Conservation (phyloP, 495 filamentous ascomycete species). For the Penicillium mononematosum region DNA sequence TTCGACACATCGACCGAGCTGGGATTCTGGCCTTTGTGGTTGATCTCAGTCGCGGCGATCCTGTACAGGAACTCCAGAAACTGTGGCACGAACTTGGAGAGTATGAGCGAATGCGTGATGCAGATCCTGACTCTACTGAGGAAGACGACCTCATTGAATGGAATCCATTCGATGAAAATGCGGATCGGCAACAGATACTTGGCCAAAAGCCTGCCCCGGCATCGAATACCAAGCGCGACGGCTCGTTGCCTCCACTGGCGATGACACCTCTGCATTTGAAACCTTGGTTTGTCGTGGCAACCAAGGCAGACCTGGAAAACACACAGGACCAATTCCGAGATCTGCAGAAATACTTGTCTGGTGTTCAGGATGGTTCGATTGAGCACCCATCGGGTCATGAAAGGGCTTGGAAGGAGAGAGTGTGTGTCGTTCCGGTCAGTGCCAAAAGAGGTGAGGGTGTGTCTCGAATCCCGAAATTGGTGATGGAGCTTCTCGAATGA, state of each 20-base stretch:
- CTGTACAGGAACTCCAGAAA: conserved; percentile 69
- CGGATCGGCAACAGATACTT: conserved; percentile 16
- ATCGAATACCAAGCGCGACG: conserved; percentile 13
- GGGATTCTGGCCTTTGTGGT: conserved; percentile 90
- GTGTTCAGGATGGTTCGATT: conserved; percentile 54
- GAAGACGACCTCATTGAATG: conserved; percentile 35
- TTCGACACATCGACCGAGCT: conserved; percentile 92
- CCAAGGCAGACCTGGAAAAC: conserved; percentile 81
- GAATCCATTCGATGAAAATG: conserved; percentile 26
- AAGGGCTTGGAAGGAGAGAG: conserved; percentile 63
- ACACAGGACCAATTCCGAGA: conserved; percentile 74
- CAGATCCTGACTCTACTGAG: conserved; percentile 53
- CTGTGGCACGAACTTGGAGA: conserved; percentile 87
- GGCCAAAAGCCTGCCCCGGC: conserved; percentile 23
- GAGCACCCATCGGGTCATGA: conserved; percentile 70
- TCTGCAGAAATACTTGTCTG: conserved; percentile 65
- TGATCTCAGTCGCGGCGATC: conserved; percentile 77
- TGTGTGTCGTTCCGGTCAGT: conserved; percentile 78
- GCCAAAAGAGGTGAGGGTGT: conserved; percentile 85
- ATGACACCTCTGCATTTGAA: conserved; percentile 74
- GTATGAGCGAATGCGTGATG: conserved; percentile 72
- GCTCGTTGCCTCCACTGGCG: conserved; percentile 33
- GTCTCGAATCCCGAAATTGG: conserved; percentile 71
- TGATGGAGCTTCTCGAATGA: conserved; percentile 67
- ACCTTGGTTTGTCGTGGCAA: conserved; percentile 96